Evolutionary conservation across 2,329 filamentous ascomycete species (phyloP).

Genomic region (Colletotrichum higginsianum): DNA sequence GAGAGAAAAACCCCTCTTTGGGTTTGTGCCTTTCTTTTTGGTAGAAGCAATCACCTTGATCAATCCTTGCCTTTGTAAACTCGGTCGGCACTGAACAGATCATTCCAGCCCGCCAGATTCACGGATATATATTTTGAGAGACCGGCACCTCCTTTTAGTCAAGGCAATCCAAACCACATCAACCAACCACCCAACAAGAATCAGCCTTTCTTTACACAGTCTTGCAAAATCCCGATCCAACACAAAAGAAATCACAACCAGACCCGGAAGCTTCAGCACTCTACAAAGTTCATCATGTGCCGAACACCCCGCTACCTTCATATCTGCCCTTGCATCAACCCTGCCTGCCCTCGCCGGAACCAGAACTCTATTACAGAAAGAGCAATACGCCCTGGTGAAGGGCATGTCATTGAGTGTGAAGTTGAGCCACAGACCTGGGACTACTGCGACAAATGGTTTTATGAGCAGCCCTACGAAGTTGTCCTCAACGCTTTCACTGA

Average conservation of each 20-base stretch:
- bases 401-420: conserved; percentile 2
- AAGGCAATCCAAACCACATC: neutral
- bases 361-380: neutral
- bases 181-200: neutral
- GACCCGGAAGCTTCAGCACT: no score
- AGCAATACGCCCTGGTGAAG: neutral
- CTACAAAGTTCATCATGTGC: neutral
- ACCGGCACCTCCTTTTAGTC: neutral
- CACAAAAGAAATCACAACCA: no score
- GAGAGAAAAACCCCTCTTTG: neutral
- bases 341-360: neutral
- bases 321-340: conserved; percentile 14
- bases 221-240: no score
- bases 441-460: conserved; percentile 27
- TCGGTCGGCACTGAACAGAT: neutral
- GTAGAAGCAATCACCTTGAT: neutral
- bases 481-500: neutral
- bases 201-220: neutral
- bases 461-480: conserved; percentile 5
- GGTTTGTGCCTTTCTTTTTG: no score
- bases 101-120: neutral
- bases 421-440: conserved; percentile 10
- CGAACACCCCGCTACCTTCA: neutral
- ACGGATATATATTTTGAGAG: neutral
- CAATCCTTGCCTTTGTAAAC: neutral